A percentile compares a stretch with the other conserved stretches of the same genome.
Conservation (phyloP, 345 rosid genomes). For the Cardiospermum halicacabum region DNA sequence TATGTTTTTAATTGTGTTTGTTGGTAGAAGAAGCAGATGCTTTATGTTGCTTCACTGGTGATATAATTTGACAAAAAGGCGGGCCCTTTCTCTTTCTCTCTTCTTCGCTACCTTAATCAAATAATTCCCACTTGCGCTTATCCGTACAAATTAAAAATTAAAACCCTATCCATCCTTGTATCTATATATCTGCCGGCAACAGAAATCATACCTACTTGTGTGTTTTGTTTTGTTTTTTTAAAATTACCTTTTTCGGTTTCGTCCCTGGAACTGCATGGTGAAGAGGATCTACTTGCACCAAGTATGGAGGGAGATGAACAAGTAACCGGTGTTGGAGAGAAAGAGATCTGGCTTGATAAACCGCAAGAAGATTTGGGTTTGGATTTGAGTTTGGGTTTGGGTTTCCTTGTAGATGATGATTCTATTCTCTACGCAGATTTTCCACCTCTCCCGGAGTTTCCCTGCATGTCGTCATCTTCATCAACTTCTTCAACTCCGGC, state of each 20-base stretch:
- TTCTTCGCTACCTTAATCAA: slow-evolving; percentile 36
- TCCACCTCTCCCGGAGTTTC: slow-evolving; percentile 73
- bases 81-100: slow-evolving; percentile 38
- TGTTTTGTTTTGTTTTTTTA: background rate
- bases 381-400: no score
- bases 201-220: slow-evolving; percentile 5
- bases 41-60: slow-evolving; percentile 43
- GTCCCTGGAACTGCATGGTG: slow-evolving; percentile 20
- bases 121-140: slow-evolving; percentile 34
- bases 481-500: slow-evolving; percentile 83
- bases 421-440: slow-evolving; percentile 61
- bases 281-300: slow-evolving; percentile 27
- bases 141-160: slow-evolving; percentile 48
- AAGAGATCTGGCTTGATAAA: slow-evolving; percentile 54
- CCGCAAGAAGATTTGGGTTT: slow-evolving; percentile 46
- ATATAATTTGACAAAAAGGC: slow-evolving; percentile 21
- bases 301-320: slow-evolving; percentile 24
- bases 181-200: slow-evolving; percentile 15
- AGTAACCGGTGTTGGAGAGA: slow-evolving; percentile 16
- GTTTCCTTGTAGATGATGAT: slow-evolving; percentile 45
- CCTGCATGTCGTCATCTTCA: slow-evolving; percentile 98
- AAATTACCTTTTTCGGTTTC: no score
- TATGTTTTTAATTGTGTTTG: slow-evolving; percentile 14
- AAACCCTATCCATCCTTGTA: slow-evolving; percentile 14
- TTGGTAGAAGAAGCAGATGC: slow-evolving; percentile 31